Evolutionary conservation across 495 filamentous ascomycete genomes (phyloP).

Genomic region (Neurospora sp.): DNA sequence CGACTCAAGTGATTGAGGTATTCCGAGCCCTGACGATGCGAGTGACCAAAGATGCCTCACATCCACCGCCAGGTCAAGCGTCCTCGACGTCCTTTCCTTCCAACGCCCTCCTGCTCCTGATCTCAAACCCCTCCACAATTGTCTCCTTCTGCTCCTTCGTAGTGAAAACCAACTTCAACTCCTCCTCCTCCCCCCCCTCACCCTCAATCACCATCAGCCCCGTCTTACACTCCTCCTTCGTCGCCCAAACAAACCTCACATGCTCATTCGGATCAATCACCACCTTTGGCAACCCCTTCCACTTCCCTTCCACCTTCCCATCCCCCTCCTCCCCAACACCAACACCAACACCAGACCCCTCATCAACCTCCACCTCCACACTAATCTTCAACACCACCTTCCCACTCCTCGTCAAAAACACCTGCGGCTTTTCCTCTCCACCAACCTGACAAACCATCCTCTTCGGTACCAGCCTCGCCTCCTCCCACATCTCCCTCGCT

Average conservation of each 20-base stretch:
- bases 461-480: constrained; percentile 34
- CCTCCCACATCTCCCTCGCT: constrained; percentile 47
- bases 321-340: neutral
- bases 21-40: too few relatives aligned
- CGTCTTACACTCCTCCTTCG: constrained; percentile 29
- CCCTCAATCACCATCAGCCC: constrained; percentile 4
- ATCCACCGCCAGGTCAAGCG: neutral
- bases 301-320: neutral
- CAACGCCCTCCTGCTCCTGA: constrained; percentile 8
- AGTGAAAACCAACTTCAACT: constrained; percentile 26
- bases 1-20: too few relatives aligned
- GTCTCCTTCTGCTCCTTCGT: constrained; percentile 13
- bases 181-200: constrained; percentile 1
- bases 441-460: constrained; percentile 30
- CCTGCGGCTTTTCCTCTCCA: neutral
- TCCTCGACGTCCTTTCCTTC: neutral
- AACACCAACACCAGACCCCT: neutral
- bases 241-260: constrained; percentile 32
- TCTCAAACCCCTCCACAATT: constrained; percentile 22
- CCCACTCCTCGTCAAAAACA: constrained; percentile 31
- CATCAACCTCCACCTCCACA: constrained; percentile 30
- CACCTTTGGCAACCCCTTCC: constrained; percentile 16
- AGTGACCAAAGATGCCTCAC: neutral
- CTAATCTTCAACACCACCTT: constrained; percentile 23
- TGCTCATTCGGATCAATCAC: constrained; percentile 35